Conservation (phyloP, 345 rosid species). For the Eucalyptus marginata region DNA sequence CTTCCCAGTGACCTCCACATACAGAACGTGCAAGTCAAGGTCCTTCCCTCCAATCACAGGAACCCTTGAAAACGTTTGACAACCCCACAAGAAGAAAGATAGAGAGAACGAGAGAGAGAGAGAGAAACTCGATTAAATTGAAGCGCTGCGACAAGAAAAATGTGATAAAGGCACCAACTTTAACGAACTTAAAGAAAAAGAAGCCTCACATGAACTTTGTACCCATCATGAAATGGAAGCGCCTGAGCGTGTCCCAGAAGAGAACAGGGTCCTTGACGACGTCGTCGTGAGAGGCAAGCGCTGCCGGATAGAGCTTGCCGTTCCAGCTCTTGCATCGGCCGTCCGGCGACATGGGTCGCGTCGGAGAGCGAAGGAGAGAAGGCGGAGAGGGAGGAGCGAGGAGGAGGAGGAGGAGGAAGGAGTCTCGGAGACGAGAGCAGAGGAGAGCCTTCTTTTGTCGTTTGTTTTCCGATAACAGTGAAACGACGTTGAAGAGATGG, state of each 20-base stretch:
- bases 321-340: constrained; percentile 4
- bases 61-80: constrained; percentile 33
- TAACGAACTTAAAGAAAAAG: background rate
- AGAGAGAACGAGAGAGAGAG: background rate
- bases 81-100: background rate
- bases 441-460: background rate
- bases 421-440: background rate
- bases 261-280: constrained; percentile 26
- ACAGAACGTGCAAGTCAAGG: constrained; percentile 82
- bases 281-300: constrained; percentile 49
- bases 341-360: constrained; percentile 13
- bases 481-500: background rate
- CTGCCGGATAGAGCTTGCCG: constrained; percentile 41
- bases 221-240: constrained; percentile 74
- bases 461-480: background rate
- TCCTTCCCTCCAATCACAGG: constrained; percentile 99
- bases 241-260: constrained; percentile 87
- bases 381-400: background rate
- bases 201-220: constrained; percentile 59
- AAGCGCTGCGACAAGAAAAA: background rate
- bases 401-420: background rate
- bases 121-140: background rate
- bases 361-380: background rate
- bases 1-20: constrained; percentile 71
- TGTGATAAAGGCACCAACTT: background rate